phyloP scores from a whole-genome alignment of 2,329 filamentous ascomycete species.

The Cercospora zeina region DNA sequence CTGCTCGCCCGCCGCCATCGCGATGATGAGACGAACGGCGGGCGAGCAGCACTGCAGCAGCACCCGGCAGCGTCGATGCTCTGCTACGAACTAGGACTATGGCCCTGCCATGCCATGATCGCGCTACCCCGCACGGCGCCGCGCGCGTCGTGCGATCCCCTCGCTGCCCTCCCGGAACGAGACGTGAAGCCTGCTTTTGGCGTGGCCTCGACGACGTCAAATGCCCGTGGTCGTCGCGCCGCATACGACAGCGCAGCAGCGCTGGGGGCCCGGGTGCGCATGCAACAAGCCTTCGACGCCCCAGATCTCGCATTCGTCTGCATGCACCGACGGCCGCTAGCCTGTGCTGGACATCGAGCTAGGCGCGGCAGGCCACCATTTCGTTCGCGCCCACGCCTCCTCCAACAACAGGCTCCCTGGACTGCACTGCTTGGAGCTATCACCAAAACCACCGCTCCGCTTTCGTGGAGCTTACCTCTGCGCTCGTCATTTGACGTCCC shows the following conservation, averaged over 20 bases:
- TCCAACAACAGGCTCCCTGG: constrained; percentile 27
- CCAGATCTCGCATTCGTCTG: constrained; percentile 15
- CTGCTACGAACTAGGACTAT: background rate
- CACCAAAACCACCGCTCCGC: constrained; percentile 28
- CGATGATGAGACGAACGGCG: constrained; percentile 11
- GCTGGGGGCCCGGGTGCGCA: constrained; percentile 13
- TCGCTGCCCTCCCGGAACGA: constrained; percentile 18
- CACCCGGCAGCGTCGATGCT: background rate
- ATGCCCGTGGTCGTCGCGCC: constrained; percentile 21
- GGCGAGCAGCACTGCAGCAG: constrained; percentile 8
- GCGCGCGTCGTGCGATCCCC: constrained; percentile 21
- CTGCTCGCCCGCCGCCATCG: constrained; percentile 10
- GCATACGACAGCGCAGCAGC: constrained; percentile 28
- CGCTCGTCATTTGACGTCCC: constrained; percentile 31
- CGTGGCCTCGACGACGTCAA: constrained; percentile 27
- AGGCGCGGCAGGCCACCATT: constrained; percentile 25
- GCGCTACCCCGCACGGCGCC: constrained; percentile 17
- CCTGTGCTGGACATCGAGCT: constrained; percentile 10
- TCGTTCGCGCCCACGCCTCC: constrained; percentile 27
- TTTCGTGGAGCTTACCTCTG: constrained; percentile 29
- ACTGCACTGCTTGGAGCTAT: constrained; percentile 30
- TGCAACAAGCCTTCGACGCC: constrained; percentile 8
- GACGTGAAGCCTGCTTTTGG: constrained; percentile 27
- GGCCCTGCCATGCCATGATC: constrained; percentile 4
- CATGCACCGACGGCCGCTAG: constrained; percentile 17